phyloP scores from a whole-genome alignment of 345 rosid species.

The Melastoma malabathricum region DNA sequence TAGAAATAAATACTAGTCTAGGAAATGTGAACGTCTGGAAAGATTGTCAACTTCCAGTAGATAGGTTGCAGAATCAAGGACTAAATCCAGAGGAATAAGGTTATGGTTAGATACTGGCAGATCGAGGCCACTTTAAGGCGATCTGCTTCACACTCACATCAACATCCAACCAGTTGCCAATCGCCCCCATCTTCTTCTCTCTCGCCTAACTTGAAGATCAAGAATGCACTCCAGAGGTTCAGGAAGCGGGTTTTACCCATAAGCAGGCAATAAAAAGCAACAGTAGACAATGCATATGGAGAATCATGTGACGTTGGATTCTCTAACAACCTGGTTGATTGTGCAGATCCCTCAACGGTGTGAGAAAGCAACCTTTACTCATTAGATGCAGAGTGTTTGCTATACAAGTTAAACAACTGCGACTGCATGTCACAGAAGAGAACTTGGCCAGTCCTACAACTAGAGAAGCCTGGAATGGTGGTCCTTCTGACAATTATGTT shows the following conservation, averaged over 20 bases:
- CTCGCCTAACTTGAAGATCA: constrained; percentile 38
- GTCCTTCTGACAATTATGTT: too few relatives aligned
- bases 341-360: too few relatives aligned
- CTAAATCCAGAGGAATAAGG: constrained; percentile 42
- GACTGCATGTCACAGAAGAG: too few relatives aligned
- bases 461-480: too few relatives aligned
- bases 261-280: too few relatives aligned
- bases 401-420: too few relatives aligned
- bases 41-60: constrained; percentile 34
- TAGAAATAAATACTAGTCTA: constrained; percentile 6
- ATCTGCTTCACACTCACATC: constrained; percentile 40
- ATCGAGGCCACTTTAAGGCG: constrained; percentile 46
- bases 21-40: constrained; percentile 31
- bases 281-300: too few relatives aligned
- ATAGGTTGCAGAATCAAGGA: constrained; percentile 59
- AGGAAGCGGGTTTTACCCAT: background rate
- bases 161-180: constrained; percentile 38
- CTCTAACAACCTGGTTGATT: too few relatives aligned
- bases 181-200: constrained; percentile 24
- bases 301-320: too few relatives aligned
- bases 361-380: too few relatives aligned
- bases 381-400: too few relatives aligned
- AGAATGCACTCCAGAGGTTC: constrained; percentile 16
- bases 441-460: too few relatives aligned
- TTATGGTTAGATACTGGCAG: constrained; percentile 32